Evolutionary conservation across 306 rosid species (phyloP), one percentile per base, ranked within the genome.

Genomic region (Adenanthera pavonina): DNA sequence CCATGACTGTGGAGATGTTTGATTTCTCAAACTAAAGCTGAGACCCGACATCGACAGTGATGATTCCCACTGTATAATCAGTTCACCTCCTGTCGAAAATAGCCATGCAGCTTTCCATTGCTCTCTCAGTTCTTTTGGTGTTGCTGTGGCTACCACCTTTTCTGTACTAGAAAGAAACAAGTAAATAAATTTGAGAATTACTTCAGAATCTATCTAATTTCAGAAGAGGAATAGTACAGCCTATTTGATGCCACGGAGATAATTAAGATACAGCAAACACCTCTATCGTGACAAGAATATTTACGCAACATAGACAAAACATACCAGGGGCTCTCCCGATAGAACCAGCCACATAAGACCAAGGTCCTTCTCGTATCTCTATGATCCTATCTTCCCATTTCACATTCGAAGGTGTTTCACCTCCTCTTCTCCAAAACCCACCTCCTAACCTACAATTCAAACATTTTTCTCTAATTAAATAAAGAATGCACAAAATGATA

Each of bases 381-480:
- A 92, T 87, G 70, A 95, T 89, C 85, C 94, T 83, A 30, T 91
- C 94, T 79, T 93, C 99, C 97, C 97, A 90, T 85, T 95, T 93
- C 82, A 93, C 94, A 41, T 85, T 85, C 14, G 92, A 78, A 47
- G 99, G 98, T 62, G 77, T 80, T 92, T 95, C 97, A 17, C 86
- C 90, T 60, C 99, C 97, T 90, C 97, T 90, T 76, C 99, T 95
- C 99, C 99, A 95, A 86, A 93, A 89, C 36, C 99, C 97, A 75
- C 85, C 91, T 81, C 93, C 99, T 52, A 93, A 84, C 89, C 99
- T 95, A 81, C 67, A 86, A 70, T 78, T 83, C 56, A 82, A 44
- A 73, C 59, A 64, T 68, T 71, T 80, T 56, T 46, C 51, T 8
- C 35, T 12, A 30, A 54, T 19, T 52, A 52, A 52, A 52, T 54